Percentiles rank a stretch among this genome's conserved stretches.
phyloP scores from a whole-genome alignment of 2,329 filamentous ascomycete genomes.

The Cytospora leucostoma region DNA sequence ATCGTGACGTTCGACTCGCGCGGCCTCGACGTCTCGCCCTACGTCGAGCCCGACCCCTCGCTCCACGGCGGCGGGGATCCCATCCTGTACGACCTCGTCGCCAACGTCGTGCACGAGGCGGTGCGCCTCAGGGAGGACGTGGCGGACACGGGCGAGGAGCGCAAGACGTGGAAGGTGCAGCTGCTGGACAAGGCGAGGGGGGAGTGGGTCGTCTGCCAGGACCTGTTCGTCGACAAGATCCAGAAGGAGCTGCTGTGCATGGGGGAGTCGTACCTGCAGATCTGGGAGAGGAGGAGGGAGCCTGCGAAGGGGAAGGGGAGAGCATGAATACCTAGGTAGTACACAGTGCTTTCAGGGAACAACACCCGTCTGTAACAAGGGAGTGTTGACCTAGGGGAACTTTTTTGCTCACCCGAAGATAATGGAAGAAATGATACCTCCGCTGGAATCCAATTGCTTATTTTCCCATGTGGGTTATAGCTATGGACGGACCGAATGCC shows the following conservation, averaged over 20 bases:
- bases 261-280: constrained; percentile 91
- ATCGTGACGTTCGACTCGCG: constrained; percentile 94
- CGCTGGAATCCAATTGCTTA: too few relatives aligned
- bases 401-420: too few relatives aligned
- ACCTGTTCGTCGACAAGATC: constrained; percentile 87
- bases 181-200: constrained; percentile 76
- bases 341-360: too few relatives aligned
- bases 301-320: constrained; percentile 46
- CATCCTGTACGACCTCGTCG: constrained; percentile 92
- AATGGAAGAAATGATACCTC: too few relatives aligned
- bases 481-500: too few relatives aligned
- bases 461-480: too few relatives aligned
- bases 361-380: too few relatives aligned
- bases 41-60: constrained; percentile 82
- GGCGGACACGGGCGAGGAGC: constrained; percentile 83
- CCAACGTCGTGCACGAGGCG: constrained; percentile 89
- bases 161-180: constrained; percentile 93
- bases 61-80: constrained; percentile 74
- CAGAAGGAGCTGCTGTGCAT: constrained; percentile 88
- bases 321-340: constrained; percentile 23
- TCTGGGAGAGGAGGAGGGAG: constrained; percentile 83
- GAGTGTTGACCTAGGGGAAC: too few relatives aligned
- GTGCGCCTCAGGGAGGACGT: constrained; percentile 79
- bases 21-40: constrained; percentile 81
- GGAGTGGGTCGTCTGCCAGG: constrained; percentile 92